Base-by-base conservation (phyloP, 2,329 filamentous ascomycete species). In the Colletotrichum trifolii region DNA sequence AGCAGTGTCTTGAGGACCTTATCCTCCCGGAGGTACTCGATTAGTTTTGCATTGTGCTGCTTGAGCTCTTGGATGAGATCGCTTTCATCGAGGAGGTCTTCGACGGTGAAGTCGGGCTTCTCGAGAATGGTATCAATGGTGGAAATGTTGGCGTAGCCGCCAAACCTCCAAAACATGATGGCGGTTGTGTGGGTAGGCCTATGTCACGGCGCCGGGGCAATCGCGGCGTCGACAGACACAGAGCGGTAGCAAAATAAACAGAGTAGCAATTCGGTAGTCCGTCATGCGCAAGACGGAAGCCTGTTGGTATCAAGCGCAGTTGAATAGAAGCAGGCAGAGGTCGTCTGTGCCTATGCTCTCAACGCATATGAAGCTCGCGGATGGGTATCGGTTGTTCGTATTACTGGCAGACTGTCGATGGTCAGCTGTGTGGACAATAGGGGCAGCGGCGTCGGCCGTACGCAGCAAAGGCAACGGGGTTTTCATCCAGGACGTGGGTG, bases 121-220 rank as follows among this genome's bases (percentile, higher is more conserved):
- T 99, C 96, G 77, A 99, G 93, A 75, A 99, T 92, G 72, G 91
- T 94, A 81, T 98, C 96, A 80, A 99, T 93, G 76, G 94, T 91
- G 74, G 95, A 97, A 81, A 97, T 91, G 86, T 93, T 97, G 85
- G 94, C 93, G 86, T 98, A 98, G 76, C 94, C 94, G 86, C 96
- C 95, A 86, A 98, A 99, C 82, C 95, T 91, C 96, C 96, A 99
- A 82, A 99, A 99, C 96, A 99, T 99, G 84, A 80, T 95, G 89
- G 75, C 77, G 73, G 73, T 42, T 58, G 49, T 64, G 53, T 25
- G 25, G 25, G 49, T 42, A 40, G 54, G 15, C 52, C 67, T 73
- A 73, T 58, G 70, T 73, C 67, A 74, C 70, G 60, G 74, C 73
- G 65, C 71, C 71, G 46, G 61, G 53, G 35, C 48, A 47, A 40